These are phyloP conservation scores for Neurospora sp. DNA, from an alignment of 495 filamentous ascomycete species.

Conservation along the genomic window DNA sequence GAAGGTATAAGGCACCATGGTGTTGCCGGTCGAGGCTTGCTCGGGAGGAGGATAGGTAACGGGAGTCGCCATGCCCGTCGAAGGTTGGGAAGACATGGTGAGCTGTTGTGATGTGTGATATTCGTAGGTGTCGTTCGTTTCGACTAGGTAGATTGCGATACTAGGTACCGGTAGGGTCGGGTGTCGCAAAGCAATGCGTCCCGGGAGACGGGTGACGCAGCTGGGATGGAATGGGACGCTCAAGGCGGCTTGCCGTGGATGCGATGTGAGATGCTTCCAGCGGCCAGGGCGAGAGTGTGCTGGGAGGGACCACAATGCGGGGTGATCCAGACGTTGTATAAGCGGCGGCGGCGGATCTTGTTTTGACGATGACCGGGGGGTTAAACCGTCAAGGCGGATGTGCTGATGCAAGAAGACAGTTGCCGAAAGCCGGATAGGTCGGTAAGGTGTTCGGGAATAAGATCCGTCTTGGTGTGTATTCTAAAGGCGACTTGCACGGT, in stretches of 20 bases:
- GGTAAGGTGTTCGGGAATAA: not conserved
- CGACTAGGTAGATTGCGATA: not conserved
- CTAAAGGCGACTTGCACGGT: not conserved
- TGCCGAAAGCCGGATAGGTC: not conserved
- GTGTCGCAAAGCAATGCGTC: not conserved
- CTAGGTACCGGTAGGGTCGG: not conserved
- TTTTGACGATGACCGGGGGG: not conserved
- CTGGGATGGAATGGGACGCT: not conserved
- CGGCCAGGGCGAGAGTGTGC: not conserved
- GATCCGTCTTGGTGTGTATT: not conserved
- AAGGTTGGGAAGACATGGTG: not conserved
- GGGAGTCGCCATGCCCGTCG: not conserved
- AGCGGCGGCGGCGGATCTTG: not conserved
- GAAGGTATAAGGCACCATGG: conserved; percentile 54
- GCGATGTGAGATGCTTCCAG: not conserved
- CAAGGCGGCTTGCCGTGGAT: not conserved
- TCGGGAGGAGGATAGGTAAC: not conserved
- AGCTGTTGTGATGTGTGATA: not conserved
- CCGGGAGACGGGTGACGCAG: not conserved
- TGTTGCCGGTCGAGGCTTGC: conserved; percentile 8
- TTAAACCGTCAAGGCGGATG: not conserved
- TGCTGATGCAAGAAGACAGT: not conserved
- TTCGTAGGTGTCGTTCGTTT: not conserved
- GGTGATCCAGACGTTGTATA: not conserved
- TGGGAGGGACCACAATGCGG: not conserved